Evolutionary conservation across 495 filamentous ascomycete species (phyloP).

Genomic region (Neurospora hispaniola): DNA sequence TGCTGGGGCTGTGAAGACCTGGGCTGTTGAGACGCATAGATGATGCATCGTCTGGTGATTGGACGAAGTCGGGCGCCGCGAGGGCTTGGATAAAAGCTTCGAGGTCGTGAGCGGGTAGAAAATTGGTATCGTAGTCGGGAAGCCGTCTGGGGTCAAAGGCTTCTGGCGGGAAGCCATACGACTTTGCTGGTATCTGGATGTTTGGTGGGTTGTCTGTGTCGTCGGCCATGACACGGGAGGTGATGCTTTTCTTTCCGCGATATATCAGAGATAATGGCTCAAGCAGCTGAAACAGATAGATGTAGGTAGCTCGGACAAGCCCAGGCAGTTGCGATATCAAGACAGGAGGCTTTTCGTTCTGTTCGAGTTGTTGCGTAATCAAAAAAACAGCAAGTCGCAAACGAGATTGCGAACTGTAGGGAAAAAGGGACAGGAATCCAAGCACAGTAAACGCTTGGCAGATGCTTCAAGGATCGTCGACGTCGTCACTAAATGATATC

Average conservation of each 20-base stretch:
- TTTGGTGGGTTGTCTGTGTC: slow-evolving; percentile 3
- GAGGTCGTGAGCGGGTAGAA: slow-evolving; percentile 47
- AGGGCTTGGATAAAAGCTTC: slow-evolving; percentile 50
- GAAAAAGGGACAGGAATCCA: not conserved
- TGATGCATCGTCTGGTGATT: slow-evolving; percentile 29
- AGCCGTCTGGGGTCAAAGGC: slow-evolving; percentile 38
- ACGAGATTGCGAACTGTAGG: not conserved
- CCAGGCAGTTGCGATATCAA: not conserved
- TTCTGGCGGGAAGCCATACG: slow-evolving; percentile 38
- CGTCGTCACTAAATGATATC: not conserved
- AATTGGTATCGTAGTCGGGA: slow-evolving; percentile 57
- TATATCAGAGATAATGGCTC: not conserved
- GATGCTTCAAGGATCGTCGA: not conserved
- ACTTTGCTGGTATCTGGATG: slow-evolving; percentile 18
- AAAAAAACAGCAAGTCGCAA: not conserved
- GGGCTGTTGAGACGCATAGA: slow-evolving; percentile 17
- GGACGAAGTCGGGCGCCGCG: slow-evolving; percentile 38
- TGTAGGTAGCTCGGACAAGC: not conserved
- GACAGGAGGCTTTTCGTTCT: not conserved
- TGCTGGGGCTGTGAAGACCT: slow-evolving; percentile 11
- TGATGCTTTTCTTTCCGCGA: not conserved
- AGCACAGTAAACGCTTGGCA: not conserved
- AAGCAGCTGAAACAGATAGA: not conserved
- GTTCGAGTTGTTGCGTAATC: not conserved
- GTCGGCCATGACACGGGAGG: slow-evolving; percentile 19